phyloP scores from a whole-genome alignment of 345 rosid species.

The Kandelia obovata region DNA sequence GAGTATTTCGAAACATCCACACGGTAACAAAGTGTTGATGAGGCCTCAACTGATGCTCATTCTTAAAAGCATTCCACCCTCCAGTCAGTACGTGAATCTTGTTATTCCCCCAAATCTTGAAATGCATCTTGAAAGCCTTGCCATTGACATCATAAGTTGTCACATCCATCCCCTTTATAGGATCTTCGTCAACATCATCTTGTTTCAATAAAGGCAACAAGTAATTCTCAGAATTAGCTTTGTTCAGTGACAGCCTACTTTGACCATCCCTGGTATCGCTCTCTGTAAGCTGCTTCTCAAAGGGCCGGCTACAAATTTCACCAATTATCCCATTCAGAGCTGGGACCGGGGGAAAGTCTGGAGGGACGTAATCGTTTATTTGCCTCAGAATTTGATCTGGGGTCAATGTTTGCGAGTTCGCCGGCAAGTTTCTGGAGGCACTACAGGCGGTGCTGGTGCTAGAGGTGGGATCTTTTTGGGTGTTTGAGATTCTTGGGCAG shows the following conservation, averaged over 20 bases:
- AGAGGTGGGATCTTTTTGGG: too few species aligned
- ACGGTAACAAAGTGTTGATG: slow-evolving; percentile 14
- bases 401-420: too few species aligned
- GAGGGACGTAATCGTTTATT: not conserved
- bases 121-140: slow-evolving; percentile 2
- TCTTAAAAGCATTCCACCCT: slow-evolving; percentile 14
- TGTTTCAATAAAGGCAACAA: slow-evolving; percentile 5
- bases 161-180: not conserved
- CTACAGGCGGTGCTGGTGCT: too few species aligned
- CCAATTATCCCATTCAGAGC: slow-evolving; percentile 7
- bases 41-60: not conserved
- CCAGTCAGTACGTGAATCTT: slow-evolving; percentile 5
- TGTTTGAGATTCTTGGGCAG: too few species aligned
- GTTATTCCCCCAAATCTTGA: slow-evolving; percentile 1
- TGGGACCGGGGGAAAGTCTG: not conserved
- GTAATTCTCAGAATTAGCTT: not conserved
- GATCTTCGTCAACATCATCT: not conserved
- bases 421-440: too few species aligned
- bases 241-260: slow-evolving; percentile 1
- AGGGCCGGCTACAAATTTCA: slow-evolving; percentile 11
- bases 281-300: slow-evolving; percentile 19
- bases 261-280: slow-evolving; percentile 9
- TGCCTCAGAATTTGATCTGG: not conserved
- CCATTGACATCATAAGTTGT: not conserved
- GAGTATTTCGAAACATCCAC: slow-evolving; percentile 12